Conservation (phyloP, 73 alveolate species). For the Paramecium biaurelia region DNA sequence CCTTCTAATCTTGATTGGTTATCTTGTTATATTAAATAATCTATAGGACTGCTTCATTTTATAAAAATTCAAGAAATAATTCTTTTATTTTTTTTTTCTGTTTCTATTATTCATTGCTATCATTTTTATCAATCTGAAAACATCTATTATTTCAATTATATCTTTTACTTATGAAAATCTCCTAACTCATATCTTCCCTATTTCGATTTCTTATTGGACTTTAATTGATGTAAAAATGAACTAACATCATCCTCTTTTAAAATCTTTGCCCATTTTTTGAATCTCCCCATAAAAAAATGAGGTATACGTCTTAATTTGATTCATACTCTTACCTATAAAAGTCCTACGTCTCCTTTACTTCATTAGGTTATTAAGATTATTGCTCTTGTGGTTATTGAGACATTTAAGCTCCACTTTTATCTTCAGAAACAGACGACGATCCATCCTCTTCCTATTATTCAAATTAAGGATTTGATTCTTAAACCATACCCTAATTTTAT, state of each 20-base stretch:
- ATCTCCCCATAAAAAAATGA: conserved; percentile 55
- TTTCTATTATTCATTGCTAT: not conserved
- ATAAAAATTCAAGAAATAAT: conserved; percentile 28
- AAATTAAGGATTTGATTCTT: not conserved
- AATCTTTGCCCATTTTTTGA: conserved; percentile 46
- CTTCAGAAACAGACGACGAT: not conserved
- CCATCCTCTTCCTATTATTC: not conserved
- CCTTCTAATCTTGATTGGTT: conserved; percentile 35
- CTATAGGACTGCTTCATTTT: conserved; percentile 27
- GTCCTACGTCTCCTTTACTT: conserved; percentile 10
- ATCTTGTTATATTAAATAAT: conserved; percentile 25
- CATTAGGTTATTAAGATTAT: not conserved
- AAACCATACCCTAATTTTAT: not conserved
- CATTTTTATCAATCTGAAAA: conserved; percentile 20
- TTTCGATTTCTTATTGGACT: conserved; percentile 10
- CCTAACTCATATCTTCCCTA: conserved; percentile 50
- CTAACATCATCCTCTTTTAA: conserved; percentile 4
- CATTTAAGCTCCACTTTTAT: not conserved
- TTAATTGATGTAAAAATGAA: not conserved
- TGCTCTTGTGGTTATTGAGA: not conserved
- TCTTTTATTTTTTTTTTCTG: conserved; percentile 30
- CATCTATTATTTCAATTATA: not conserved
- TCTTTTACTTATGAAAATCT: conserved; percentile 32
- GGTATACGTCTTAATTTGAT: conserved; percentile 39
- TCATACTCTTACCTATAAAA: conserved; percentile 28